Evolutionary conservation across 371 early-diverging fungal genomes (phyloP).

Genomic region (Mucor piriformis): DNA sequence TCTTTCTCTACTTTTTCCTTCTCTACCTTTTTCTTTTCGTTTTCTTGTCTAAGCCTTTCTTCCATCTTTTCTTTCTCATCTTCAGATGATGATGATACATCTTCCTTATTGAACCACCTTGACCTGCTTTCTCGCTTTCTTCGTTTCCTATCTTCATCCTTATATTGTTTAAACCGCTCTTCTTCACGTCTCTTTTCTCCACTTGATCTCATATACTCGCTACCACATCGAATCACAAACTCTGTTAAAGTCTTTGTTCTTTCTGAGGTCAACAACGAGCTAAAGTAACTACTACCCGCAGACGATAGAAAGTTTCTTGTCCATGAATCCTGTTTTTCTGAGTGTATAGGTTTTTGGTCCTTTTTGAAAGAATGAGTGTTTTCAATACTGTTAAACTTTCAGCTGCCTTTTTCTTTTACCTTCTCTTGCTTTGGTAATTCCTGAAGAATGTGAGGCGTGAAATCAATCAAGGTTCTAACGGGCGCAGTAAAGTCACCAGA

Average conservation of each 20-base stretch:
- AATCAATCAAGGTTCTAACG: constrained; percentile 54
- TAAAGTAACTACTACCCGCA: constrained; percentile 6
- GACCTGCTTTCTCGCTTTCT: not conserved
- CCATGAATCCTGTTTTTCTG: constrained; percentile 28
- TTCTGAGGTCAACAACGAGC: constrained; percentile 13
- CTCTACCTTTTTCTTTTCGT: constrained; percentile 15
- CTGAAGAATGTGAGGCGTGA: constrained; percentile 58
- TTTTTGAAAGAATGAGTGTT: not conserved
- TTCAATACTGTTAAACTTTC: not conserved
- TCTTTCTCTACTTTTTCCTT: constrained; percentile 13
- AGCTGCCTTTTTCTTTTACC: constrained; percentile 11
- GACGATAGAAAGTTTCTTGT: constrained; percentile 18
- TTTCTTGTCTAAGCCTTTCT: constrained; percentile 14
- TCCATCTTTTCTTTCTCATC: constrained; percentile 19
- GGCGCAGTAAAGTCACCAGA: constrained; percentile 55
- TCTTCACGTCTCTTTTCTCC: constrained; percentile 9
- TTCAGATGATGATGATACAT: not conserved
- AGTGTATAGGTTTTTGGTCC: constrained; percentile 27
- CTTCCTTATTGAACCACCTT: constrained; percentile 5
- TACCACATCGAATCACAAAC: constrained; percentile 27
- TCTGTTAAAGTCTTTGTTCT: constrained; percentile 13
- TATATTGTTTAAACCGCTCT: not conserved
- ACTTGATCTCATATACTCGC: constrained; percentile 26
- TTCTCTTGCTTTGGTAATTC: constrained; percentile 47
- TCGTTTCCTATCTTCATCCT: not conserved